Evolutionary conservation across 2,329 filamentous ascomycete species (phyloP), one percentile per base, ranked within the genome.

Genomic region (Aspergillus vadensis): DNA sequence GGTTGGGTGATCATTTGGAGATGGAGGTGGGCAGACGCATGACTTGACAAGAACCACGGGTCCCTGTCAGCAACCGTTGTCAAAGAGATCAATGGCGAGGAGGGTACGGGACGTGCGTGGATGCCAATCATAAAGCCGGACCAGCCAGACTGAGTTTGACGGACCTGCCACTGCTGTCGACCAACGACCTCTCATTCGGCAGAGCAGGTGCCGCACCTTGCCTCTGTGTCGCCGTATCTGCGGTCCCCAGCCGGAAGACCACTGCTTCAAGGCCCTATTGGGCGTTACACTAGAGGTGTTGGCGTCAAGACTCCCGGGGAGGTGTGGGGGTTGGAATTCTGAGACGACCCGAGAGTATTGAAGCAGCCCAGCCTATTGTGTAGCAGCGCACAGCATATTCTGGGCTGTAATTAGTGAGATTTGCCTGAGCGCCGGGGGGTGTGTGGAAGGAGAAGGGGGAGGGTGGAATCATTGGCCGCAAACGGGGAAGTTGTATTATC

Each of bases 261-360:
- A 48, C 48, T 50, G 57, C 56, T 57, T 58, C 32, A 19, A 51
- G 55, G 39, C 55, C 63, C 63, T 50, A 68, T 68, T 68, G 66
- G 65, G 41, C 44, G 52, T 57, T 49, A 55, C 23, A 39, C 58
- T 15, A 56, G 58, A 30, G 54, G 38, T 61, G 17, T 17, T 55
- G 39, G 53, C 53, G n/a, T 47, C 17, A 47, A 55, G 39, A 55
- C 39, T 55, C 30, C 30, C 39, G 27, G 39, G 30, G n/a, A 27
- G 53, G 27, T 27, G 23, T 50, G 47, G 47, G 47, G 47, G 47
- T 30, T 14, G 12, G 12, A n/a, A 25, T 32, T 32, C 17, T 27
- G 47, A 50, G 47, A 50, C 25, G 47, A 50, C 47, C 15, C 25
- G 25, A n/a, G 25, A 27, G 47, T 30, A 27, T 50, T 19, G 15